These are phyloP conservation scores for Microbotryum silenes-acaulis DNA, from an alignment of 1,284 basidiomycete species.

Conservation along the genomic window DNA sequence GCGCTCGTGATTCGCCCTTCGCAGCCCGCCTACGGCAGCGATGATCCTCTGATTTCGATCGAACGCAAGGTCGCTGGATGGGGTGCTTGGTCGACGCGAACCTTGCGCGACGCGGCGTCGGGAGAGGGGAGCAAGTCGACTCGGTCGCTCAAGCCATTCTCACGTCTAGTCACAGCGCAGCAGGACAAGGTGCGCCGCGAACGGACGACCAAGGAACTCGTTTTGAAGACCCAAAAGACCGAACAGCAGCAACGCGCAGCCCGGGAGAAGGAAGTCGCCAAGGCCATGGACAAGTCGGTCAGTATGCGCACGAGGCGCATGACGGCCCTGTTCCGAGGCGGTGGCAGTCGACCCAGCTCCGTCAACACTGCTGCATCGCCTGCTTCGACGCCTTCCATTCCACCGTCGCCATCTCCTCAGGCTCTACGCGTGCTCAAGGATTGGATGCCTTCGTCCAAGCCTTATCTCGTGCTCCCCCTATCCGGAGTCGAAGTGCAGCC, in stretches of 20 bases:
- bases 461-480: slow-evolving; percentile 61
- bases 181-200: slow-evolving; percentile 8
- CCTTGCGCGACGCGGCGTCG: slow-evolving; percentile 3
- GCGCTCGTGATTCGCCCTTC: slow-evolving; percentile 4
- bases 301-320: slow-evolving; percentile 8
- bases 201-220: neutral
- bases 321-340: slow-evolving; percentile 5
- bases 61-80: slow-evolving; percentile 1
- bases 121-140: slow-evolving; percentile 2
- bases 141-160: slow-evolving; percentile 2
- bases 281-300: slow-evolving; percentile 10
- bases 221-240: slow-evolving; percentile 3
- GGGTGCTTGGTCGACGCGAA: slow-evolving; percentile 4
- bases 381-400: neutral
- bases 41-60: neutral
- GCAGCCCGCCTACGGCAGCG: neutral
- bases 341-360: neutral
- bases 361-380: neutral
- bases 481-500: slow-evolving; percentile 59
- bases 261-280: slow-evolving; percentile 7
- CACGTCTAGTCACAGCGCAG: slow-evolving; percentile 1
- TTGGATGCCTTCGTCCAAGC: slow-evolving; percentile 45
- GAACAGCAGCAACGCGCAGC: slow-evolving; percentile 4
- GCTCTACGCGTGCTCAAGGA: slow-evolving; percentile 1
- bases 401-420: neutral